Conservation (phyloP, 768 basidiomycete genomes). For the Kwoniella botswanensis region DNA sequence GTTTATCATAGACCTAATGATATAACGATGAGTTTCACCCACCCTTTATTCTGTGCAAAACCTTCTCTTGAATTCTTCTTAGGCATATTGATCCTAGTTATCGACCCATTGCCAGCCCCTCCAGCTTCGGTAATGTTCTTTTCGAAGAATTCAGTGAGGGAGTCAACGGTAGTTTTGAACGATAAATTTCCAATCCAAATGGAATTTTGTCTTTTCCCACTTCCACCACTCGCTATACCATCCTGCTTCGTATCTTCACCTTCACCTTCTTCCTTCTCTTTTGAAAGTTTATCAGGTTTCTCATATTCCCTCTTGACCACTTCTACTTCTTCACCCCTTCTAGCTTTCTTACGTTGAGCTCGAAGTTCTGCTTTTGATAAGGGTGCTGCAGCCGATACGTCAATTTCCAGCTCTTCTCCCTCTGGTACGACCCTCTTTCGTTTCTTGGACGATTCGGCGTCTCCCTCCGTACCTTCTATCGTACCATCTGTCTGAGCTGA, state of each 20-base stretch:
- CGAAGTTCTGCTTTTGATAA: constrained; percentile 54
- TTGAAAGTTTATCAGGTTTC: constrained; percentile 19
- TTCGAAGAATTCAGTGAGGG: constrained; percentile 63
- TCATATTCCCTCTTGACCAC: constrained; percentile 61
- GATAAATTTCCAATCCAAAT: constrained; percentile 95
- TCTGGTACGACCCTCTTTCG: constrained; percentile 26
- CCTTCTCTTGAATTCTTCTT: constrained; percentile 64
- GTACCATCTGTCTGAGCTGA: background rate
- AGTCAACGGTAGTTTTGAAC: constrained; percentile 80
- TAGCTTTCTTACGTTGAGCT: constrained; percentile 49
- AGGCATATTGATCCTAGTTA: constrained; percentile 70
- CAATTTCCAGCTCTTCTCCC: constrained; percentile 49
- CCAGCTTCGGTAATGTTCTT: constrained; percentile 39
- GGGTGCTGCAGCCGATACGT: constrained; percentile 50
- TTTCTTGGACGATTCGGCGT: constrained; percentile 18
- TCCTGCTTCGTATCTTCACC: constrained; percentile 56
- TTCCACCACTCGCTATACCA: constrained; percentile 57
- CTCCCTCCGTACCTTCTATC: constrained; percentile 6
- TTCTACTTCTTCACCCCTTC: constrained; percentile 31
- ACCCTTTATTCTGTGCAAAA: constrained; percentile 49
- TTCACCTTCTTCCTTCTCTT: constrained; percentile 18
- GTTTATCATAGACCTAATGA: background rate
- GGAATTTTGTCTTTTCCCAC: constrained; percentile 73
- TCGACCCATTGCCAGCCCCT: constrained; percentile 25
- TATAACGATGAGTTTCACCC: constrained; percentile 7